These are phyloP conservation scores for Aspergillus aculeatus DNA, from an alignment of 2,329 filamentous ascomycete species.

Conservation along the genomic window DNA sequence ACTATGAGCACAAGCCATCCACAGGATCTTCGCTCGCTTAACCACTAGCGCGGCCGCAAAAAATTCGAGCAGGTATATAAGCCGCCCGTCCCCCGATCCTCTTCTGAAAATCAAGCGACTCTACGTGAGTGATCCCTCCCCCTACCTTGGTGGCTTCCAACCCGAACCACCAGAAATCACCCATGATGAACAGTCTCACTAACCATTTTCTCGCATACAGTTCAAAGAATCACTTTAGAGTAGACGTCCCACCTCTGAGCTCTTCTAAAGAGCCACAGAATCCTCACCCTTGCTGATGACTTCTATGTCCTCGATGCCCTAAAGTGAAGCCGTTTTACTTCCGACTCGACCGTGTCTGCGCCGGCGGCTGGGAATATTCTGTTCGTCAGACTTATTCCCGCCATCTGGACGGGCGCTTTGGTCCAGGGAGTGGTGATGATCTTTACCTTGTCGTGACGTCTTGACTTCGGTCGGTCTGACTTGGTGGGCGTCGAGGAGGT, in stretches of 20 bases:
- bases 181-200: constrained; percentile 13
- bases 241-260: constrained; percentile 87
- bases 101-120: constrained; percentile 44
- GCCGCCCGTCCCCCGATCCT: constrained; percentile 15
- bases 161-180: too few relatives aligned
- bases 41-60: constrained; percentile 18
- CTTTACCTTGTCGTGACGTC: constrained; percentile 71
- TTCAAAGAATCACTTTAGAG: constrained; percentile 96
- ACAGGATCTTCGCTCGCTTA: too few relatives aligned
- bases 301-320: constrained; percentile 76
- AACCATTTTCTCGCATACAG: constrained; percentile 29
- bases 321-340: constrained; percentile 74
- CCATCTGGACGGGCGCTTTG: constrained; percentile 41
- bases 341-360: constrained; percentile 36
- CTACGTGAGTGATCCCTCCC: constrained; percentile 39
- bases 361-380: constrained; percentile 16
- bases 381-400: constrained; percentile 37
- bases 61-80: constrained; percentile 29
- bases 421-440: constrained; percentile 93
- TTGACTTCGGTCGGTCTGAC: constrained; percentile 73
- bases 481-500: constrained; percentile 85
- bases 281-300: constrained; percentile 93
- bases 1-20: too few relatives aligned
- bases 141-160: constrained; percentile 18
- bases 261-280: constrained; percentile 90